A percentile compares a stretch with the other conserved stretches of the same genome.
Conservation (phyloP, 495 filamentous ascomycete species). For the Entonaema liquescens region DNA sequence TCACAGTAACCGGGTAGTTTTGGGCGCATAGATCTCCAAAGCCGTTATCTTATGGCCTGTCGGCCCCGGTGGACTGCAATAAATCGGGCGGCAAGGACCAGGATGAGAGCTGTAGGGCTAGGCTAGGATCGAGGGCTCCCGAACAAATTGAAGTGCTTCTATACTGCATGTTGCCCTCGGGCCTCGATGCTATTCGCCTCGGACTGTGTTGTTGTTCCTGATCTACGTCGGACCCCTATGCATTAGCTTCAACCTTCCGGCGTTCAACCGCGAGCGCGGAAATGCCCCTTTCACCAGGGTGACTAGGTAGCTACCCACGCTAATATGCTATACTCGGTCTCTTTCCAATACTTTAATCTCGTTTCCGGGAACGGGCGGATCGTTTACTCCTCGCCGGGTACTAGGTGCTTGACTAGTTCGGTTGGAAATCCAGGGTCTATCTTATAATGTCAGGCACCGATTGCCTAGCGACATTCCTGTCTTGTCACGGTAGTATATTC, state of each 20-base stretch:
- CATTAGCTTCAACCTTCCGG: neutral
- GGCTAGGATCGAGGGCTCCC: slow-evolving; percentile 1
- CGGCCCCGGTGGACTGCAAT: slow-evolving; percentile 22
- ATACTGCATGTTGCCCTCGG: neutral
- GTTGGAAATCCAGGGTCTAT: neutral
- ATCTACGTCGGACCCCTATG: neutral
- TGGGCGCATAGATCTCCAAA: neutral
- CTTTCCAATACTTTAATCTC: neutral
- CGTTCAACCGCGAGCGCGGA: neutral
- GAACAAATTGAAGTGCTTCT: neutral
- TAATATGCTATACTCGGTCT: neutral
- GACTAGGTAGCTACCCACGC: neutral
- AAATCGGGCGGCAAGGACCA: neutral
- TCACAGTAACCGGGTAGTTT: neutral
- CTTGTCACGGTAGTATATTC: neutral
- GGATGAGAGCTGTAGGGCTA: slow-evolving; percentile 2
- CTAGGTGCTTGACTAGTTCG: neutral
- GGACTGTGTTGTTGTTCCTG: neutral
- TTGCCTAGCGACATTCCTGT: neutral
- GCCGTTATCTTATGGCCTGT: slow-evolving; percentile 4
- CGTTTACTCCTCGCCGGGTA: neutral
- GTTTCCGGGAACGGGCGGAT: neutral
- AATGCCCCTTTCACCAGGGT: neutral
- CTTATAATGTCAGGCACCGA: neutral
- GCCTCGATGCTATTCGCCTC: neutral